A percentile compares a stretch with the other conserved stretches of the same genome.
Conservation (phyloP, 768 basidiomycete species). For the Phlebiopsis flavidoalba region DNA sequence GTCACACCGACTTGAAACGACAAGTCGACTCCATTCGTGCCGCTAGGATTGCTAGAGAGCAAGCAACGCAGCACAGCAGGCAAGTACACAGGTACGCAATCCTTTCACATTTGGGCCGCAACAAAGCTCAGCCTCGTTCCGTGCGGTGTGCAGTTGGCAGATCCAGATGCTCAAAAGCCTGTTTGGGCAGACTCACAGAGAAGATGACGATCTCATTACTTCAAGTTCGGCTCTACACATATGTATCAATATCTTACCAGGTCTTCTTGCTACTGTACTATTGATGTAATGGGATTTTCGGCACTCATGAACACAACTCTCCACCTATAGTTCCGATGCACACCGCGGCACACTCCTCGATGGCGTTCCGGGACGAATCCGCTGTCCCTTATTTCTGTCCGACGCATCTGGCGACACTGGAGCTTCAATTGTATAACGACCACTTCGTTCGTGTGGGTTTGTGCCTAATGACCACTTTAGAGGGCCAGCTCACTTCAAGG, state of each 20-base stretch:
- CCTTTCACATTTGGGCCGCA: background rate
- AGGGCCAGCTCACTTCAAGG: no score
- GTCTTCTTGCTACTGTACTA: background rate
- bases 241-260: background rate
- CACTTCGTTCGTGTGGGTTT: no score
- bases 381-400: no score
- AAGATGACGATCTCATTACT: background rate
- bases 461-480: no score
- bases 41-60: slow-evolving; percentile 28
- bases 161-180: slow-evolving; percentile 32
- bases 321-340: background rate
- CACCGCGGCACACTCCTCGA: no score
- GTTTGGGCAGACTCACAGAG: slow-evolving; percentile 26
- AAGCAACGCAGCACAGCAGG: slow-evolving; percentile 25
- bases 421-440: no score
- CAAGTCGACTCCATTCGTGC: slow-evolving; percentile 33
- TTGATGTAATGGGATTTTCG: background rate
- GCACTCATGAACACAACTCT: background rate
- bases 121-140: background rate
- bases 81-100: slow-evolving; percentile 22
- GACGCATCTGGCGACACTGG: no score
- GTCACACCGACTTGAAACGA: slow-evolving; percentile 31
- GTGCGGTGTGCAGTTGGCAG: slow-evolving; percentile 18
- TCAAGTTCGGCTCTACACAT: background rate
- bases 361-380: no score